Base-by-base conservation (phyloP, 2,329 filamentous ascomycete species). In the Shiraia bambusicola region DNA sequence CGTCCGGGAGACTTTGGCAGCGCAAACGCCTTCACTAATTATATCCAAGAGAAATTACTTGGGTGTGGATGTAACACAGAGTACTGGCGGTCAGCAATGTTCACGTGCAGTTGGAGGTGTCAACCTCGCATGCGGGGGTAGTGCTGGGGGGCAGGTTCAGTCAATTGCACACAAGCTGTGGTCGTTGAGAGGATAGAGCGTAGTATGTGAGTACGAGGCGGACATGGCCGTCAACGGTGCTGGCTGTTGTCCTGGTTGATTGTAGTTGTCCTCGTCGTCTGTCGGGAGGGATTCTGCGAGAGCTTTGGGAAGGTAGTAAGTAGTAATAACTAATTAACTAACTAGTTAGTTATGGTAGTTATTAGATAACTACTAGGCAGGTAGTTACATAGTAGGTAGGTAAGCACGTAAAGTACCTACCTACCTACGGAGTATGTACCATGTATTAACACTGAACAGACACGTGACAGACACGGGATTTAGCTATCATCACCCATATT, bases 221-320 rank as follows among this genome's bases (percentile, higher is more conserved):
- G 25, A 36, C 48, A 52, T 59, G 47, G 45, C 51, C 45, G 42
- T 42, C 33, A 42, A 28, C 46, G 34, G 34, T 33, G 42, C 43
- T 37, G 45, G 33, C 45, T 50, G 51, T 50, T 58, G 50, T 52
- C 47, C 50, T 53, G 47, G 32, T 22, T 40, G 50, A 38, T 49
- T 54, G 42, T 54, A 49, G 54, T 56, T 47, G 37, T 50, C 29
- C 34, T 33, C 28, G 27, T 34, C 36, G 45, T 19, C 44, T 50
- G 52, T 45, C 46, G 47, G 45, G 44, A 29, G 39, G 32, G 33
- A 5, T 14, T 29, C 34, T 34, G 44, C 42, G 37, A 37, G 48
- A 41, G 41, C 42, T 47, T 45, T 49, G 52, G 56, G 41, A 33
- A n/a, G n/a, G n/a, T n/a, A n/a, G n/a, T n/a, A n/a, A n/a, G n/a